phyloP scores from a whole-genome alignment of 176 grass and related monocot species.

The Triticum urartu region DNA sequence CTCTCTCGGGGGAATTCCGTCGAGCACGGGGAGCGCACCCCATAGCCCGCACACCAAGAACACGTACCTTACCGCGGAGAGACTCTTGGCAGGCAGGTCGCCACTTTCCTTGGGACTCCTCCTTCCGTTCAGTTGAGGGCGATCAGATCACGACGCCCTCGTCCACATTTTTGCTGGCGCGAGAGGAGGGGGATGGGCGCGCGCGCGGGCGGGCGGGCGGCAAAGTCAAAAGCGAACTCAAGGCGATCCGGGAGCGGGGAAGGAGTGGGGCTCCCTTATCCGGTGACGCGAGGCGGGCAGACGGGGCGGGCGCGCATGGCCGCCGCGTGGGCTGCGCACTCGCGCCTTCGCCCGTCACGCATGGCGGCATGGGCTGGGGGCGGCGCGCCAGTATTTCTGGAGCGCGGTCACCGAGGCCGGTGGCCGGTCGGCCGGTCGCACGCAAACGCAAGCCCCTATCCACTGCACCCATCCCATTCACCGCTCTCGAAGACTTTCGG shows the following conservation, averaged over 20 bases:
- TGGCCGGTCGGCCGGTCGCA: not conserved
- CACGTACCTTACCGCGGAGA: not conserved
- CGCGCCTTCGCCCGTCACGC: not conserved
- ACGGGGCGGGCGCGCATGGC: slow-evolving; percentile 31
- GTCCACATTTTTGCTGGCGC: not conserved
- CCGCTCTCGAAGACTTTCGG: not conserved
- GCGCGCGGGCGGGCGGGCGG: not conserved
- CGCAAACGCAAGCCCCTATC: not conserved
- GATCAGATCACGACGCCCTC: not conserved
- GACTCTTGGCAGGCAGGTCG: not conserved
- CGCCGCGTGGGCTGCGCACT: slow-evolving; percentile 28
- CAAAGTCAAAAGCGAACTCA: slow-evolving; percentile 11
- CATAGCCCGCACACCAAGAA: not conserved
- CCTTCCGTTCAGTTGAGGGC: not conserved
- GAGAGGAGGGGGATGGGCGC: not conserved
- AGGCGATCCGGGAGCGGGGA: slow-evolving; percentile 24
- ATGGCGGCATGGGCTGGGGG: not conserved
- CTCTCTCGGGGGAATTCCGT: not conserved
- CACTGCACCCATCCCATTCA: not conserved
- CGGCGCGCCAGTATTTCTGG: not conserved
- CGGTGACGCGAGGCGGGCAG: not conserved
- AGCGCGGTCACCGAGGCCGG: not conserved
- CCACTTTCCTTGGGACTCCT: not conserved
- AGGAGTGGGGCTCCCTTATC: slow-evolving; percentile 29
- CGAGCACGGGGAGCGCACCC: not conserved